A percentile compares a stretch with the other conserved stretches of the same genome.
phyloP scores from a whole-genome alignment of 1,284 basidiomycete genomes.

The Microbotryum scabiosae region DNA sequence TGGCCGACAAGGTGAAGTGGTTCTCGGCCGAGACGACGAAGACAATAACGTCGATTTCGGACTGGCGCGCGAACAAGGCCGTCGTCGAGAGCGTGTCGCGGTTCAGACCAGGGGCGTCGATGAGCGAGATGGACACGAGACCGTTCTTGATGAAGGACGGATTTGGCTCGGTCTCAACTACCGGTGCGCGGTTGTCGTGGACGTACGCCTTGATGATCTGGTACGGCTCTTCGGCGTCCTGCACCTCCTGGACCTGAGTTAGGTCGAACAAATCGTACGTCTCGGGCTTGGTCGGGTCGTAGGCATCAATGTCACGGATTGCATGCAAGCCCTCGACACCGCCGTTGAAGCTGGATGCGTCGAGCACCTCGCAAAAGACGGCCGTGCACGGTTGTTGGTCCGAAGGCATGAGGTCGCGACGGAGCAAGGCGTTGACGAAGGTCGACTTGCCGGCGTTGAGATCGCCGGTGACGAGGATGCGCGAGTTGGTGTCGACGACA shows the following conservation, averaged over 20 bases:
- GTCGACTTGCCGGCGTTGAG: slow-evolving; percentile 98
- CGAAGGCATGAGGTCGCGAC: slow-evolving; percentile 85
- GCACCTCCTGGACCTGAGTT: slow-evolving; percentile 64
- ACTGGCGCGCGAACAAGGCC: slow-evolving; percentile 87
- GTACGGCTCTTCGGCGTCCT: slow-evolving; percentile 47
- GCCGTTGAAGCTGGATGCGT: slow-evolving; percentile 67
- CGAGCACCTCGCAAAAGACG: slow-evolving; percentile 94
- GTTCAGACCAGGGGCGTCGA: slow-evolving; percentile 96
- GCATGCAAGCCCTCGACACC: slow-evolving; percentile 72
- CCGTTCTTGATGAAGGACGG: slow-evolving; percentile 90
- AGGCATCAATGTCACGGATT: slow-evolving; percentile 51
- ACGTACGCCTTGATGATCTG: slow-evolving; percentile 75
- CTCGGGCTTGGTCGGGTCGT: slow-evolving; percentile 60
- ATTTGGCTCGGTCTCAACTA: slow-evolving; percentile 36
- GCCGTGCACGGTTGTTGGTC: slow-evolving; percentile 98
- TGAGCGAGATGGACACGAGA: slow-evolving; percentile 93
- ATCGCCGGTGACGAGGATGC: slow-evolving; percentile 98
- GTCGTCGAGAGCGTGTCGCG: slow-evolving; percentile 94
- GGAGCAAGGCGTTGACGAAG: slow-evolving; percentile 86
- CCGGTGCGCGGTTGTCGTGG: slow-evolving; percentile 57
- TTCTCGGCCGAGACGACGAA: slow-evolving; percentile 98
- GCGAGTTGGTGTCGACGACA: slow-evolving; percentile 84
- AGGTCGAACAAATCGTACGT: slow-evolving; percentile 68
- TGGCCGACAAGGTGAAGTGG: slow-evolving; percentile 93
- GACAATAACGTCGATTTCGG: slow-evolving; percentile 97